A percentile compares a stretch with the other conserved stretches of the same genome.
Evolutionary conservation across 2,329 filamentous ascomycete species (phyloP).

Genomic region (Colletotrichum sp.): DNA sequence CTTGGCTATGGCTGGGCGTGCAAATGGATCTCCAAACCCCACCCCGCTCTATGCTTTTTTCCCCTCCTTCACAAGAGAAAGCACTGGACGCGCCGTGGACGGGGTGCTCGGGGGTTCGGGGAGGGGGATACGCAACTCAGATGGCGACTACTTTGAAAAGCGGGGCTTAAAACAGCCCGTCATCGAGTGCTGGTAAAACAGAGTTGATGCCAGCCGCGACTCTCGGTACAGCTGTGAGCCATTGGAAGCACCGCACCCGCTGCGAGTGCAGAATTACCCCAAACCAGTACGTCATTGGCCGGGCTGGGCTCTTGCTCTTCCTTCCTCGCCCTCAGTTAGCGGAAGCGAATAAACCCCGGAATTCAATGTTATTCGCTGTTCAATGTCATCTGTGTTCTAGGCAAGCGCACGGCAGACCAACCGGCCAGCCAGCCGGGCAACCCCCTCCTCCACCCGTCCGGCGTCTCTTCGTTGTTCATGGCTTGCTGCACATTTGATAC

Average conservation of each 20-base stretch:
- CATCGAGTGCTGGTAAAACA: slow-evolving; percentile 6
- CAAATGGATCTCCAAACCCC: slow-evolving; percentile 15
- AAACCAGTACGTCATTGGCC: slow-evolving; percentile 10
- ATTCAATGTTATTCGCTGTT: not conserved
- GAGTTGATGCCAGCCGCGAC: not conserved
- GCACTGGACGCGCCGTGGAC: not conserved
- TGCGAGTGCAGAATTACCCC: not conserved
- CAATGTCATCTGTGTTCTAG: not conserved
- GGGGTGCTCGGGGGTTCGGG: slow-evolving; percentile 18
- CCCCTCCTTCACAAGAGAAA: not conserved
- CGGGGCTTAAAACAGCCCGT: slow-evolving; percentile 1
- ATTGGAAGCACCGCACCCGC: not conserved
- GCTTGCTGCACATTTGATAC: not conserved
- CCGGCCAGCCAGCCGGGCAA: not conserved
- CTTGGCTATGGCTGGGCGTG: not conserved
- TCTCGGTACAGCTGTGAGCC: not conserved
- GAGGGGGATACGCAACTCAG: not conserved
- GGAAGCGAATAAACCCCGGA: not conserved
- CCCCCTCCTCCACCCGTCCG: not conserved
- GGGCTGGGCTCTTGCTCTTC: not conserved
- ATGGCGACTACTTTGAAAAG: not conserved
- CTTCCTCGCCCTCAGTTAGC: not conserved
- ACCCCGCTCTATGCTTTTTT: not conserved
- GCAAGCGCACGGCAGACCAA: not conserved
- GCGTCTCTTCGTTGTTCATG: not conserved